phyloP scores from a whole-genome alignment of 768 basidiomycete genomes.

The Coprinopsis sp. region DNA sequence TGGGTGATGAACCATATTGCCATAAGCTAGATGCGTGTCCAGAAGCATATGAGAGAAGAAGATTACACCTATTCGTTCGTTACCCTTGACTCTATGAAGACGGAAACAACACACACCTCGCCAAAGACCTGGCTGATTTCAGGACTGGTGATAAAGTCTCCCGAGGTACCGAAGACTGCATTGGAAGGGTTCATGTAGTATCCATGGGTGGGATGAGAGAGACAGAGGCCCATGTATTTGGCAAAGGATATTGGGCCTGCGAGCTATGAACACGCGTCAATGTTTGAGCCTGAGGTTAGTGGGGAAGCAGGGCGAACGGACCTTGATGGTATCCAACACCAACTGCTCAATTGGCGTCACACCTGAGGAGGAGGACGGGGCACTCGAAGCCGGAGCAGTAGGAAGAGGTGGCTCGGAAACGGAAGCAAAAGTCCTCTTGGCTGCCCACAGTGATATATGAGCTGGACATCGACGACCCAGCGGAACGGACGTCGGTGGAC shows the following conservation, averaged over 20 bases:
- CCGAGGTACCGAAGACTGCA: conserved; percentile 76
- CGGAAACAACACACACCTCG: conserved; percentile 56
- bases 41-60: too few species aligned
- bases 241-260: conserved; percentile 87
- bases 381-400: too few species aligned
- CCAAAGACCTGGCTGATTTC: conserved; percentile 97
- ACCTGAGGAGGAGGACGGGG: too few species aligned
- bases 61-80: conserved; percentile 30
- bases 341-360: conserved; percentile 56
- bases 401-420: too few species aligned
- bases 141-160: conserved; percentile 95
- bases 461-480: too few species aligned
- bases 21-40: conserved; percentile 61
- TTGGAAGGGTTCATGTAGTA: conserved; percentile 82
- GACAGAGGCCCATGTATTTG: conserved; percentile 87
- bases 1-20: conserved; percentile 83
- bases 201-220: conserved; percentile 84
- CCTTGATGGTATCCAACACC: conserved; percentile 70
- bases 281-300: not conserved
- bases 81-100: conserved; percentile 22
- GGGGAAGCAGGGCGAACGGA: conserved; percentile 19
- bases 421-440: too few species aligned
- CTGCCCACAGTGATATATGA: too few species aligned
- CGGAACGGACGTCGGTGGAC: too few species aligned
- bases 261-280: conserved; percentile 41